Percentiles rank a stretch among this genome's conserved stretches.
Conservation (phyloP, 768 basidiomycete genomes). For the Tricholomella constricta region DNA sequence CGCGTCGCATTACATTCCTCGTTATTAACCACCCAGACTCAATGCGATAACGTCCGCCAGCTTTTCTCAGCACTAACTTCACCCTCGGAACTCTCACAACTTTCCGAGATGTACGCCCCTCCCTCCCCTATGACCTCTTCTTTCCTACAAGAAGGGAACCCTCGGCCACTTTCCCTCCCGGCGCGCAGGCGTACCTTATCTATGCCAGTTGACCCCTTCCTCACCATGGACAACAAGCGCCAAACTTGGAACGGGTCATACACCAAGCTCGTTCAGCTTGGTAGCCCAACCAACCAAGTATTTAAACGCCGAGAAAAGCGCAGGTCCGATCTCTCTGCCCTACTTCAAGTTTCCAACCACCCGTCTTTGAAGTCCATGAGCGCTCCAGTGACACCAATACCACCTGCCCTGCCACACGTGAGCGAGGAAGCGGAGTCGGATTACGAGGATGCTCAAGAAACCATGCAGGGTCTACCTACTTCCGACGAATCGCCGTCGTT, state of each 20-base stretch:
- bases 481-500: constrained; percentile 39
- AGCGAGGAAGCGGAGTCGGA: constrained; percentile 37
- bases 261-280: constrained; percentile 47
- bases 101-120: constrained; percentile 89
- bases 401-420: constrained; percentile 17
- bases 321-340: constrained; percentile 52
- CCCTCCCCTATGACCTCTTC: constrained; percentile 50
- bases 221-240: constrained; percentile 47
- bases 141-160: constrained; percentile 9
- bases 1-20: constrained; percentile 74
- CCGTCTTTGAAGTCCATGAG: constrained; percentile 32
- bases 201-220: constrained; percentile 21
- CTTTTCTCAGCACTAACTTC: constrained; percentile 76
- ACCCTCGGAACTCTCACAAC: constrained; percentile 69
- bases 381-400: constrained; percentile 34
- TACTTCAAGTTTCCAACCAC: constrained; percentile 36
- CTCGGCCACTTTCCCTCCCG: constrained; percentile 45
- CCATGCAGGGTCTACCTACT: constrained; percentile 16
- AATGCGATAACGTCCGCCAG: constrained; percentile 81
- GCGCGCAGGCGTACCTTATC: constrained; percentile 31
- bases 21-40: constrained; percentile 72
- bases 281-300: constrained; percentile 46
- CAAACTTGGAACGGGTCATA: constrained; percentile 80
- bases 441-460: constrained; percentile 18
- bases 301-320: constrained; percentile 52